These are phyloP conservation scores for Penicillium antarcticum DNA, from an alignment of 495 filamentous ascomycete species.

Conservation along the genomic window DNA sequence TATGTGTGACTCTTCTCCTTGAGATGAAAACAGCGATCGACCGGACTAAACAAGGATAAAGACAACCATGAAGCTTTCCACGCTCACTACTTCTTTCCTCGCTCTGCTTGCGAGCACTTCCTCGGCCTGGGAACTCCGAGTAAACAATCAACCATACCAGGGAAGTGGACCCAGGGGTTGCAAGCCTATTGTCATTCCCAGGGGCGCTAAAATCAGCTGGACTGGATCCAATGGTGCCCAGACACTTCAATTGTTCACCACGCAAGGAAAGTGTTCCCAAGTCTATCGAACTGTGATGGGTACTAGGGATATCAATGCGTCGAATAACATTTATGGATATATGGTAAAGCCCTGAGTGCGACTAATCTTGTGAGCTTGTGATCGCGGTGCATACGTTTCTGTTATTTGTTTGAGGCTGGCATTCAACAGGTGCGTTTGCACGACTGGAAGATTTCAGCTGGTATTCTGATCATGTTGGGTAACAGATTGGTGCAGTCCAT, in stretches of 20 bases:
- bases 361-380: background rate
- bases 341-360: slow-evolving; percentile 9
- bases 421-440: no score
- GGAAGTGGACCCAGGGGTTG: slow-evolving; percentile 4
- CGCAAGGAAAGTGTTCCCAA: slow-evolving; percentile 3
- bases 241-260: slow-evolving; percentile 12
- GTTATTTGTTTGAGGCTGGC: no score
- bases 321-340: slow-evolving; percentile 15
- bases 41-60: background rate
- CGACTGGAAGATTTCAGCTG: no score
- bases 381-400: no score
- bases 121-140: slow-evolving; percentile 4
- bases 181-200: slow-evolving; percentile 5
- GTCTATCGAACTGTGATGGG: slow-evolving; percentile 18
- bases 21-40: background rate
- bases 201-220: slow-evolving; percentile 14
- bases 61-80: background rate
- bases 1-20: background rate
- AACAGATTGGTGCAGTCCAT: no score
- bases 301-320: slow-evolving; percentile 17
- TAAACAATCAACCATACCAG: background rate
- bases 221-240: slow-evolving; percentile 7
- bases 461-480: no score
- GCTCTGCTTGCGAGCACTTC: background rate
- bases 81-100: background rate